Percentiles rank a stretch among this genome's conserved stretches.
Evolutionary conservation across 805 yeast genomes (phyloP).

Genomic region (Maudiozyma bulderi): DNA sequence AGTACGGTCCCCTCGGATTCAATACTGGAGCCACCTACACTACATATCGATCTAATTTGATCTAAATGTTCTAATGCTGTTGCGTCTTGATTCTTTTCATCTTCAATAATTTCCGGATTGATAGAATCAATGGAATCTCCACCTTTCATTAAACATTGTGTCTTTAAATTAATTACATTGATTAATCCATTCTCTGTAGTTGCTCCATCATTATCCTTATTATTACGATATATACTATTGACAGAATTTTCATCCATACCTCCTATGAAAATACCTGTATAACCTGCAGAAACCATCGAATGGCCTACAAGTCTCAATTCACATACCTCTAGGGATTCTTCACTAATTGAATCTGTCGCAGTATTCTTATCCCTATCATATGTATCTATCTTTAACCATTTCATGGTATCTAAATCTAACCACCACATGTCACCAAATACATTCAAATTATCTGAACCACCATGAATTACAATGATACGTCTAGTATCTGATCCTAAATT

Average conservation of each 20-base stretch:
- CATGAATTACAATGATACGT: slow-evolving; percentile 28
- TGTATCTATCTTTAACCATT: slow-evolving; percentile 29
- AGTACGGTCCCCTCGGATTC: slow-evolving; percentile 17
- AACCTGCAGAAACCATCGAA: slow-evolving; percentile 17
- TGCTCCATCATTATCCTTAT: neutral
- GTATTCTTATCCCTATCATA: slow-evolving; percentile 10
- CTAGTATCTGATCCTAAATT: neutral
- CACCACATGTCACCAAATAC: slow-evolving; percentile 44
- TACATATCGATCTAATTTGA: neutral
- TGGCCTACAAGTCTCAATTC: slow-evolving; percentile 24
- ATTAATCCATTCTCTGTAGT: slow-evolving; percentile 10
- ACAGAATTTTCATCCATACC: slow-evolving; percentile 23
- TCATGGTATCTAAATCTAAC: slow-evolving; percentile 36
- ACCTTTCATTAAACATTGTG: slow-evolving; percentile 12
- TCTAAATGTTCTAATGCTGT: neutral
- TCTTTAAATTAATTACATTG: slow-evolving; percentile 16
- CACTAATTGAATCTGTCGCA: neutral
- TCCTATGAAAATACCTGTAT: slow-evolving; percentile 19
- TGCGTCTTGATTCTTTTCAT: neutral
- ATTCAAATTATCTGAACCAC: slow-evolving; percentile 30
- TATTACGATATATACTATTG: slow-evolving; percentile 5
- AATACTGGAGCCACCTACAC: slow-evolving; percentile 11
- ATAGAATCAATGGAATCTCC: neutral
- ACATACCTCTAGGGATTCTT: slow-evolving; percentile 8
- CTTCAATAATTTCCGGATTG: neutral